Evolutionary conservation across 2,329 filamentous ascomycete genomes (phyloP).

Genomic region (Ceratocystis variospora): DNA sequence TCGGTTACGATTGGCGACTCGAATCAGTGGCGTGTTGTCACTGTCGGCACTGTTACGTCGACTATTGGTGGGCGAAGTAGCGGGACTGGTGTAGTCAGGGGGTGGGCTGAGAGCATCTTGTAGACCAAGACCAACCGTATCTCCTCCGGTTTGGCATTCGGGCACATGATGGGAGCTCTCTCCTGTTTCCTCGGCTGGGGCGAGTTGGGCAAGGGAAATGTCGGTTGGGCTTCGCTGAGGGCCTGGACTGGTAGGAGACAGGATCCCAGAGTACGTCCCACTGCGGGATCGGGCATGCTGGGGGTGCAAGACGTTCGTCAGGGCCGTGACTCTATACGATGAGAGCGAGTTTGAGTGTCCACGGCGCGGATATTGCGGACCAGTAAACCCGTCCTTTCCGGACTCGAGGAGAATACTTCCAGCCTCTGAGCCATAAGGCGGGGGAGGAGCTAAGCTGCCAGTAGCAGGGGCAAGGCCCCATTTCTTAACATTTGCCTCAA

Average conservation of each 20-base stretch:
- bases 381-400: conserved; percentile 45
- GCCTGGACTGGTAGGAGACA: conserved; percentile 70
- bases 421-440: conserved; percentile 92
- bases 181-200: conserved; percentile 56
- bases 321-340: conserved; percentile 21
- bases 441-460: conserved; percentile 83
- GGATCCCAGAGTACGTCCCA: conserved; percentile 56
- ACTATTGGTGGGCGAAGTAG: conserved; percentile 43
- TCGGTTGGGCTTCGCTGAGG: conserved; percentile 85
- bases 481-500: conserved; percentile 99
- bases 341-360: conserved; percentile 34
- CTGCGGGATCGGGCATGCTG: conserved; percentile 62
- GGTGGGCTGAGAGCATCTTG: conserved; percentile 49
- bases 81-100: conserved; percentile 58
- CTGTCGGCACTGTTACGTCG: conserved; percentile 44
- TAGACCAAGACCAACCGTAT: conserved; percentile 31
- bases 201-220: conserved; percentile 81
- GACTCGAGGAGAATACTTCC: conserved; percentile 89
- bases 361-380: conserved; percentile 22
- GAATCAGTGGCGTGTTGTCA: conserved; percentile 41
- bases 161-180: conserved; percentile 43
- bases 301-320: conserved; percentile 37
- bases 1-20: conserved; percentile 37
- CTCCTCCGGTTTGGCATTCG: conserved; percentile 22
- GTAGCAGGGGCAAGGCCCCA: conserved; percentile 96